These are phyloP conservation scores for Termitomyces bulborhizus DNA, from an alignment of 768 basidiomycete species.

Conservation along the genomic window DNA sequence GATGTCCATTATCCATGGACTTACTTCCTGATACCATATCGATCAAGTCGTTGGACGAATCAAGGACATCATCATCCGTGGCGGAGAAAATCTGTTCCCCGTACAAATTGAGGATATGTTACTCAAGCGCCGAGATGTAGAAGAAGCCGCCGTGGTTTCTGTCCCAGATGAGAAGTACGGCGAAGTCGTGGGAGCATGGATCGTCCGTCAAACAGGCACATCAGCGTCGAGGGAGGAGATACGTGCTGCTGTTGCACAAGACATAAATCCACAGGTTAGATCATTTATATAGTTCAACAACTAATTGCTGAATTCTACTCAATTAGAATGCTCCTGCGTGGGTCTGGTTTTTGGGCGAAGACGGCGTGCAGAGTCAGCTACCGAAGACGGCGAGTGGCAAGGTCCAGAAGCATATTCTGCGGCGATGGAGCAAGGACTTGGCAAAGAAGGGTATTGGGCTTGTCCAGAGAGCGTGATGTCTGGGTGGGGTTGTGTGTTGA, in stretches of 20 bases:
- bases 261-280: conserved; percentile 77
- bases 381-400: conserved; percentile 89
- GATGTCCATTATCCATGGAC: background rate
- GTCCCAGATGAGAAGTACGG: conserved; percentile 66
- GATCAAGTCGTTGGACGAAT: conserved; percentile 67
- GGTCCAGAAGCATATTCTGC: conserved; percentile 74
- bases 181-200: conserved; percentile 80
- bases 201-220: conserved; percentile 44
- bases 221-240: conserved; percentile 45
- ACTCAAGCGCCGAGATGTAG: conserved; percentile 46
- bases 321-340: conserved; percentile 69
- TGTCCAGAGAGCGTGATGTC: conserved; percentile 5
- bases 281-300: background rate
- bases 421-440: conserved; percentile 60
- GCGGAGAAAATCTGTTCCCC: conserved; percentile 84
- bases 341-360: conserved; percentile 81
- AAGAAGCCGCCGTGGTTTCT: conserved; percentile 68
- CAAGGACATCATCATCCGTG: conserved; percentile 86
- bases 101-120: conserved; percentile 80
- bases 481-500: background rate
- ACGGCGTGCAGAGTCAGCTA: conserved; percentile 47
- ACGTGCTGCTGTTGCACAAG: conserved; percentile 41
- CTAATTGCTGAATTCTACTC: background rate
- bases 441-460: conserved; percentile 39
- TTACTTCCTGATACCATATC: background rate